These are phyloP conservation scores for Strobilomyces echinocephalus DNA, from an alignment of 768 basidiomycete species.

Conservation along the genomic window DNA sequence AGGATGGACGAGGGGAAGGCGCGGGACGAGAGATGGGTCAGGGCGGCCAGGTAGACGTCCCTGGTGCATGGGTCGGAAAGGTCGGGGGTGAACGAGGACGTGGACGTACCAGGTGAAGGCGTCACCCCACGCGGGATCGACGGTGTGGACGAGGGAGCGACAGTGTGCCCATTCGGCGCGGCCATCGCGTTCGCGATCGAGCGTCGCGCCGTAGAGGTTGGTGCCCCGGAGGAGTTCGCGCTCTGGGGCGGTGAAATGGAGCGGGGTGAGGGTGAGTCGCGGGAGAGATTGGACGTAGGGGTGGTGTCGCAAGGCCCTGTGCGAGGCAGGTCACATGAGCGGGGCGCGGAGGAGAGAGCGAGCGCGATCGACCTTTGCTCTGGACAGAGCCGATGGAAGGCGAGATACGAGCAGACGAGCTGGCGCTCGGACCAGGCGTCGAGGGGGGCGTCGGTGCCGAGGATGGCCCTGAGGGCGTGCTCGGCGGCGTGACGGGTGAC, in stretches of 20 bases:
- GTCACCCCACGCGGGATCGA: slow-evolving; percentile 39
- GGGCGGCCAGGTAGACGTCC: slow-evolving; percentile 64
- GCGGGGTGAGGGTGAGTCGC: slow-evolving; percentile 57
- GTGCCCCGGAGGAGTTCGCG: slow-evolving; percentile 66
- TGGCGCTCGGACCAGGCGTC: slow-evolving; percentile 59
- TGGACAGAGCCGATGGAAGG: slow-evolving; percentile 54
- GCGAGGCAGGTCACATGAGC: slow-evolving; percentile 3
- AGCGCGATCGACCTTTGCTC: slow-evolving; percentile 30
- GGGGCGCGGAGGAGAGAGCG: background rate
- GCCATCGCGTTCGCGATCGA: slow-evolving; percentile 63
- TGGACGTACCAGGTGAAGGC: slow-evolving; percentile 62
- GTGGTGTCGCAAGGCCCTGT: slow-evolving; percentile 34
- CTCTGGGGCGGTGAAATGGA: slow-evolving; percentile 66
- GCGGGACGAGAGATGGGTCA: slow-evolving; percentile 80
- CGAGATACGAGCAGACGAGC: slow-evolving; percentile 62
- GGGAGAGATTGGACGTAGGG: slow-evolving; percentile 74
- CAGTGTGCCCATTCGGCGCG: slow-evolving; percentile 59
- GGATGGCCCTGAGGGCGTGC: slow-evolving; percentile 38
- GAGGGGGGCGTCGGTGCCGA: slow-evolving; percentile 27
- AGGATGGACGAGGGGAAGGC: slow-evolving; percentile 87
- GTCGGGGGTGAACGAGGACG: background rate
- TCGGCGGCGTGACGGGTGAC: slow-evolving; percentile 53
- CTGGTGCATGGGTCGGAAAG: slow-evolving; percentile 40
- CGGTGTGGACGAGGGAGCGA: slow-evolving; percentile 33
- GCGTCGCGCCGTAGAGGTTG: slow-evolving; percentile 74